Base-by-base conservation (phyloP, 306 rosid genomes). In the Prinsepia uniflora region DNA sequence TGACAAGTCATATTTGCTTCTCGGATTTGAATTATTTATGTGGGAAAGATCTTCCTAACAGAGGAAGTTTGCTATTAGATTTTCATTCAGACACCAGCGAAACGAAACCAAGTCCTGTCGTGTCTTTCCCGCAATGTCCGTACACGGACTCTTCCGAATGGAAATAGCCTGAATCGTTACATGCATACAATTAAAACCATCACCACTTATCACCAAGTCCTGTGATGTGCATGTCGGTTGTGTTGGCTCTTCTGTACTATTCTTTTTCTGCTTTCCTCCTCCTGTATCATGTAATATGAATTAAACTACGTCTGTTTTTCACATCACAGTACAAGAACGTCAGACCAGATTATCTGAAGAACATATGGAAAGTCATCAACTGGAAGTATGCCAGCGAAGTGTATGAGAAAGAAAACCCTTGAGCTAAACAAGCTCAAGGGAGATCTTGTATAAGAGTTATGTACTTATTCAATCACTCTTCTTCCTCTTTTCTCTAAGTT, bases 281-380 rank as follows among this genome's bases (percentile, higher is more conserved):
- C 20, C n/a, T 36, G 47, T 49, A 42, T 70, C 42, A 34, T 56
- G 22, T 6, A 49, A 69, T 47, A 10, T 70, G 42, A 59, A 45
- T 47, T 78, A 64, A 46, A 44, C 22, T 15, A 2, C 14, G 4
- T 40, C n/a, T 3, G 30, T 22, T 71, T 55, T 11, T 55, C 75
- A n/a, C 62, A 36, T 71, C 84, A 87, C 95, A 94, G 99, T 94
- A 94, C 90, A 94, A 94, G 83, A 94, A 94, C 80, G 97, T 89
- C 6, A 86, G 92, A 70, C 99, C 97, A 53, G 99, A 94, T 72
- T 94, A 94, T 73, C 86, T 95, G 81, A 95, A 89, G 92, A 91
- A 89, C 91, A 86, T 95, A 77, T 94, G 99, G 99, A 89, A 87
- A 73, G 97, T 94, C 70, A 86, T 94, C 68, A 84, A 87, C 39